phyloP scores from a whole-genome alignment of 2,329 filamentous ascomycete species.

The Fusarium paranaense region DNA sequence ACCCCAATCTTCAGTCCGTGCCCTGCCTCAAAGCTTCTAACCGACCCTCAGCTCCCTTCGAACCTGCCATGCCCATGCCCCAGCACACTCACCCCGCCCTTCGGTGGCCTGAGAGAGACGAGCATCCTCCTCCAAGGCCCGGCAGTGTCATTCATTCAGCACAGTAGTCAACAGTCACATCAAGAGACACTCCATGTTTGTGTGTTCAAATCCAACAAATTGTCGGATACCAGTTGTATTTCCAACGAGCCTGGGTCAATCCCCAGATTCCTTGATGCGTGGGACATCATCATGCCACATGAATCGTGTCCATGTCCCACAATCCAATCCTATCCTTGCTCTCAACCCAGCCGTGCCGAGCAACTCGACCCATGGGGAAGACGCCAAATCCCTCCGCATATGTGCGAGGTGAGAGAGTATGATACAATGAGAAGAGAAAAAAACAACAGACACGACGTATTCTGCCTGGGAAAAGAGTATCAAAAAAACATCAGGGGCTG shows the following conservation, averaged over 20 bases:
- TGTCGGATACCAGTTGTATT: conserved; percentile 21
- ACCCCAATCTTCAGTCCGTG: not conserved
- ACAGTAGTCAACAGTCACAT: not conserved
- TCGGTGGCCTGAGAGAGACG: not conserved
- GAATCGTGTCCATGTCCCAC: conserved; percentile 4
- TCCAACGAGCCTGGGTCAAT: conserved; percentile 16
- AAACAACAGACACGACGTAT: not conserved
- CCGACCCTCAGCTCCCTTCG: not conserved
- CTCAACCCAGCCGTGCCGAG: conserved; percentile 8
- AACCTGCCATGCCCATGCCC: not conserved
- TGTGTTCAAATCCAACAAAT: conserved; percentile 23
- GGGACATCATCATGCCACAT: conserved; percentile 20
- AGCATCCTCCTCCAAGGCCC: not conserved
- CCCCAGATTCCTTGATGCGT: conserved; percentile 15
- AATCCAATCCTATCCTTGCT: conserved; percentile 19
- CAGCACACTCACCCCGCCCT: not conserved
- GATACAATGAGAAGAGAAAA: conserved; percentile 27
- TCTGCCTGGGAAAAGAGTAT: not conserved
- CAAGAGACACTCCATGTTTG: not conserved
- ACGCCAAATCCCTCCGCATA: conserved; percentile 30
- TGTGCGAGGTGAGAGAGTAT: conserved; percentile 27
- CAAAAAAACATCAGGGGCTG: conserved; percentile 13
- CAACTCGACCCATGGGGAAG: conserved; percentile 4
- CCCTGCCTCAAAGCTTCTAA: not conserved
- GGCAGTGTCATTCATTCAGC: not conserved